A percentile compares a stretch with the other conserved stretches of the same genome.
Conservation (phyloP, 1,284 basidiomycete genomes). For the Trichosporon asahii region DNA sequence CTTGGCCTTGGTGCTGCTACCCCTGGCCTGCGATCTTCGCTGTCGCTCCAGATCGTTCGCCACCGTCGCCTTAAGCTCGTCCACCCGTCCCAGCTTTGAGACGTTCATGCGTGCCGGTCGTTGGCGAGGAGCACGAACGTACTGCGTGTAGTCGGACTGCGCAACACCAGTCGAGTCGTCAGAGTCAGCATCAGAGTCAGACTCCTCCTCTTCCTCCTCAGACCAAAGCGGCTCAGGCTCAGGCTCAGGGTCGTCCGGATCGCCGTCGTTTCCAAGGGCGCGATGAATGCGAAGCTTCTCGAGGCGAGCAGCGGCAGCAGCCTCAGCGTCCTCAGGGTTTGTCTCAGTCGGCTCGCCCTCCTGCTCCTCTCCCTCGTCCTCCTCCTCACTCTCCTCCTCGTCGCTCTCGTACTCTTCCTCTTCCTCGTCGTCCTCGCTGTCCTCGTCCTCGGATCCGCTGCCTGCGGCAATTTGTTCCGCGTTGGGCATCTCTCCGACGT, state of each 20-base stretch:
- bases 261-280: slow-evolving; percentile 42
- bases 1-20: background rate
- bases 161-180: slow-evolving; percentile 25
- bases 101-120: slow-evolving; percentile 14
- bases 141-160: slow-evolving; percentile 43
- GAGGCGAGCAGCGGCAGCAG: slow-evolving; percentile 30
- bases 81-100: slow-evolving; percentile 30
- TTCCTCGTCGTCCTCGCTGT: slow-evolving; percentile 44
- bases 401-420: slow-evolving; percentile 44
- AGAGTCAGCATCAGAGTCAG: slow-evolving; percentile 30
- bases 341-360: slow-evolving; percentile 49
- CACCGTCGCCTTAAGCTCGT: slow-evolving; percentile 58
- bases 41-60: slow-evolving; percentile 63
- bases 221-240: slow-evolving; percentile 11
- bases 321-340: slow-evolving; percentile 36
- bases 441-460: slow-evolving; percentile 33
- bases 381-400: slow-evolving; percentile 37
- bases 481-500: slow-evolving; percentile 45
- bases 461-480: slow-evolving; percentile 24
- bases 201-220: slow-evolving; percentile 20
- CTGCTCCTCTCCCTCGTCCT: slow-evolving; percentile 46
- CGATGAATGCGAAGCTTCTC: slow-evolving; percentile 41
- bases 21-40: slow-evolving; percentile 55
- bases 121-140: slow-evolving; percentile 27
- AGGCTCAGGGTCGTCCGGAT: slow-evolving; percentile 22